Base-by-base conservation (phyloP, 2,329 filamentous ascomycete genomes). In the Chaetomium sp. region DNA sequence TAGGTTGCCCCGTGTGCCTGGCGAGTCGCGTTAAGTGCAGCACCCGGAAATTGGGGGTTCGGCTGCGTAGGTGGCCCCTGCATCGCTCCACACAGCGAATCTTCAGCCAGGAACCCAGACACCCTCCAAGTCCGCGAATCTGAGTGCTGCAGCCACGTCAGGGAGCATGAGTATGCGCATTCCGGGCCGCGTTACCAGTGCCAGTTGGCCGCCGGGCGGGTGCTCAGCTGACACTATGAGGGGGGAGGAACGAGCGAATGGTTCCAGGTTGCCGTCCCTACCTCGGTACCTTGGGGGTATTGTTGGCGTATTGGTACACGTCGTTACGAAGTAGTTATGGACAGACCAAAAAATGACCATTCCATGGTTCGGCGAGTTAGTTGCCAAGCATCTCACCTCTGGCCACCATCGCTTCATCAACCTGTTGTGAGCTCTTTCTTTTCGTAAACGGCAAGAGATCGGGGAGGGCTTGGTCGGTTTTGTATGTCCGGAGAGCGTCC, bases 1-100 rank as follows among this genome's bases (percentile, higher is more conserved):
- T n/a, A n/a, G n/a, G n/a, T n/a, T 33, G 47, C 33, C 49, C 42
- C 27, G 61, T 64, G 65, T 64, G 65, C 65, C 65, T 53, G 62
- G 59, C 50, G 21, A 47, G 50, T 63, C 60, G 60, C 60, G 64
- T 63, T 50, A 62, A 62, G 60, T 60, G 60, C 56, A 55, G 29
- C 23, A 23, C 23, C 53, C 47, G 35, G 56, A 57, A 62, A 50
- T 54, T 23, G 29, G 45, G 33, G 57, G 33, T 12, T 33, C 29
- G 42, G 56, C 19, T 29, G 21, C 5, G 38, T n/a, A n/a, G n/a
- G n/a, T 62, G 61, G 60, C 47, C 61, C 57, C 27, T 23, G 61
- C 65, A 54, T 57, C 35, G 9, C 55, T 67, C 65, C 61, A 61
- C 62, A 19, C n/a, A 1, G 1, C 6, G 2, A 50, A 19, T 51